Evolutionary conservation across 2,329 filamentous ascomycete species (phyloP).

Genomic region (Aspergillus pseudonomiae): DNA sequence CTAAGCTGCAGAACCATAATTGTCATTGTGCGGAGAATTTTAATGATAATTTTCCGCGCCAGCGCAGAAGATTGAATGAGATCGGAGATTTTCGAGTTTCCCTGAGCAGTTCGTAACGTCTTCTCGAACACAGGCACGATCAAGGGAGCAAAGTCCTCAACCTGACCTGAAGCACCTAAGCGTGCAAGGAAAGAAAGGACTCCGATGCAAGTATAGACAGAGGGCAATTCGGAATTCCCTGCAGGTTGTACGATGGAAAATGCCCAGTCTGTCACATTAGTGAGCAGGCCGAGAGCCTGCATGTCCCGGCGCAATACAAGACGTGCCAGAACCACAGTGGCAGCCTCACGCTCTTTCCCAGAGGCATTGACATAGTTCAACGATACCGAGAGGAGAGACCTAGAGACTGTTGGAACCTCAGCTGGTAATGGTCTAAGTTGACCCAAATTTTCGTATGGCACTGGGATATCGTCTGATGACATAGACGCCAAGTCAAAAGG

Average conservation of each 20-base stretch:
- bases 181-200: conserved; percentile 78
- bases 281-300: conserved; percentile 73
- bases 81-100: conserved; percentile 53
- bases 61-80: conserved; percentile 72
- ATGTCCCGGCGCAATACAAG: conserved; percentile 85
- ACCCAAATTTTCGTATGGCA: conserved; percentile 37
- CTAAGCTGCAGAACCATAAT: conserved; percentile 64
- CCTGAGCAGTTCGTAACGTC: conserved; percentile 62
- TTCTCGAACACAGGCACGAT: conserved; percentile 67
- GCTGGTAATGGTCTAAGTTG: conserved; percentile 52
- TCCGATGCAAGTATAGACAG: conserved; percentile 77
- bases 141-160: conserved; percentile 71
- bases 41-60: conserved; percentile 80
- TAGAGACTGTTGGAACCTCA: conserved; percentile 69
- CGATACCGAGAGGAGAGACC: conserved; percentile 71
- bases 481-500: conserved; percentile 91
- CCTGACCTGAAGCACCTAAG: conserved; percentile 70
- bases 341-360: conserved; percentile 87
- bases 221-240: conserved; percentile 41
- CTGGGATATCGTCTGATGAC: conserved; percentile 55
- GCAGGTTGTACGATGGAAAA: conserved; percentile 60
- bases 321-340: conserved; percentile 79
- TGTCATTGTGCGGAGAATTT: conserved; percentile 76
- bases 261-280: conserved; percentile 71
- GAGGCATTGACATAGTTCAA: conserved; percentile 71